Percentiles rank a stretch among this genome's conserved stretches.
These are phyloP conservation scores for Theileria orientalis DNA, from an alignment of 169 alveolate genomes.

Conservation along the genomic window DNA sequence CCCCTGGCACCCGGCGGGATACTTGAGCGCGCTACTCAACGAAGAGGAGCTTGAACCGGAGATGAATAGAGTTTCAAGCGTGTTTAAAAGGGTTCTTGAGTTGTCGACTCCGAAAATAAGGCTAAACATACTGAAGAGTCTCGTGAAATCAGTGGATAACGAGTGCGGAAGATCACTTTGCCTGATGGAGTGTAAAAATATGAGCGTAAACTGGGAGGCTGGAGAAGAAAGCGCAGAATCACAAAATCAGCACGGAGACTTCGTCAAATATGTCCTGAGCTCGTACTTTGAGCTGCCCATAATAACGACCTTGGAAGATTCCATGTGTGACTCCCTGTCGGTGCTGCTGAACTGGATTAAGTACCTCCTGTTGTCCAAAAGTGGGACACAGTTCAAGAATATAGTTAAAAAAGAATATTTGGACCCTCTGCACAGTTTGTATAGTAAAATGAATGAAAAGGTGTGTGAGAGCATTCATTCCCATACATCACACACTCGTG, in stretches of 20 bases:
- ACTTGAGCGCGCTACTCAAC: constrained; percentile 15
- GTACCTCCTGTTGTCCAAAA: neutral
- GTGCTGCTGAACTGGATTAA: constrained; percentile 18
- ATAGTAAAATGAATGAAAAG: neutral
- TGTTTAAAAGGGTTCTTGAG: constrained; percentile 17
- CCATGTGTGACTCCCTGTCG: constrained; percentile 4
- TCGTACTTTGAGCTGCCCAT: neutral
- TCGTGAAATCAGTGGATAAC: neutral
- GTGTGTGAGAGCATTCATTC: neutral
- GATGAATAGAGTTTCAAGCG: neutral
- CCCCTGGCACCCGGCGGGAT: constrained; percentile 52
- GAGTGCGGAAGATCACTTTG: neutral
- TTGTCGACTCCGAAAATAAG: constrained; percentile 5
- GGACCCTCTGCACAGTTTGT: neutral
- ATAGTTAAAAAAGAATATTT: neutral
- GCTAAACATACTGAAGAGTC: constrained; percentile 17
- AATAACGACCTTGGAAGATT: neutral
- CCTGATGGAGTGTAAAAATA: constrained; percentile 17
- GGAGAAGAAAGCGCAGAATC: neutral
- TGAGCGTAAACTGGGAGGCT: neutral
- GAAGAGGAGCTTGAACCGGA: constrained; percentile 7
- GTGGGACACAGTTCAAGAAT: neutral
- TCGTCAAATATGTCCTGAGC: neutral
- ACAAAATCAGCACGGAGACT: neutral
- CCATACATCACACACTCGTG: neutral